Base-by-base conservation (phyloP, 163 green algal species). In the Volvox carteri region DNA sequence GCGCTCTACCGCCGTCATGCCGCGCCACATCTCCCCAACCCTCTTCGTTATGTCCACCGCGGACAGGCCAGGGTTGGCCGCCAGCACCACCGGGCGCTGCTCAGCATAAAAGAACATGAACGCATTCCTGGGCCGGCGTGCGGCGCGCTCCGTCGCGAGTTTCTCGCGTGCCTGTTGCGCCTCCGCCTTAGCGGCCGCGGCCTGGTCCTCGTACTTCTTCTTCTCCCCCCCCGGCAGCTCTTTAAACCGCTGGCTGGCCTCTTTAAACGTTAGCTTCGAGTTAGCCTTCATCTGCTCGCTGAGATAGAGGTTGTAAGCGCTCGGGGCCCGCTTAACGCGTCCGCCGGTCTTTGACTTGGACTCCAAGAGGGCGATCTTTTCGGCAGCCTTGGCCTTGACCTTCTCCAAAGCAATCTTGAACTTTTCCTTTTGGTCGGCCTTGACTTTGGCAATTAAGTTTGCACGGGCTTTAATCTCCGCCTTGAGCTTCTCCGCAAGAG, bases 31-130 rank as follows among this genome's bases (percentile, higher is more conserved):
- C 52, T 68, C 19, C 0, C 33, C 84, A 6, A 77, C 1, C 72
- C 25, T 14, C 54, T 41, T 48, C 0, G 18, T 7, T 12, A 70
- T 1, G 1, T 84, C 54, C 19, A 1, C 9, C 18, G n/a, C 11
- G 11, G 28, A 42, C 25, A 44, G 14, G 18, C 39, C 54, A 3
- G 72, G 72, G 30, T 56, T 76, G 2, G 23, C 39, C 1, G 52
- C 72, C 18, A 19, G 33, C 33, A 77, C 25, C 9, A 21, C 4
- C 1, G 37, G 33, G 2, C 30, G 41, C 11, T 21, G 0, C n/a
- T 89, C 84, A 25, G 41, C 70, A 12, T 14, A 6, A 72, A 70
- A 89, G 28, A 60, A 42, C n/a, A 84, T 70, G 52, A 56, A 89
- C 33, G 84, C 18, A 2, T 48, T 21, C 2, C 33, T 25, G 14